Percentiles rank a stretch among this genome's conserved stretches.
These are phyloP conservation scores for Gracilaria caudata DNA, from an alignment of 23 red algal genomes.

Conservation along the genomic window DNA sequence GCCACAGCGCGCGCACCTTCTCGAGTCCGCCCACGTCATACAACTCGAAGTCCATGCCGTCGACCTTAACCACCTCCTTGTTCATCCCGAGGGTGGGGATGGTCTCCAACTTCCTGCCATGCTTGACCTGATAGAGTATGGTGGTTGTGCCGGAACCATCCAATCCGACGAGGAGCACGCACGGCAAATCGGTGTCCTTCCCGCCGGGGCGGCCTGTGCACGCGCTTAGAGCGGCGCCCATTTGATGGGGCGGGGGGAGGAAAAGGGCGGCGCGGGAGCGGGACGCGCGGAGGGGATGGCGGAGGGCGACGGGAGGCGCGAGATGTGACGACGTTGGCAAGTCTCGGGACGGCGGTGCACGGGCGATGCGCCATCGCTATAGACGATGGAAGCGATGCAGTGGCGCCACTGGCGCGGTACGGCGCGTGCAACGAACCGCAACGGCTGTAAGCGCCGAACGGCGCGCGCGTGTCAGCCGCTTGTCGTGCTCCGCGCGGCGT, in stretches of 20 bases:
- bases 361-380: neutral
- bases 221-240: conserved; percentile 59
- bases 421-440: conserved; percentile 13
- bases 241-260: neutral
- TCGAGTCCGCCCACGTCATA: conserved; percentile 94
- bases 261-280: neutral
- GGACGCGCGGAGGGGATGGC: neutral
- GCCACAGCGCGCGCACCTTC: conserved; percentile 88
- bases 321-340: neutral
- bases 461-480: conserved; percentile 10
- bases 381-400: neutral
- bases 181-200: conserved; percentile 65
- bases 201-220: conserved; percentile 63
- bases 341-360: neutral
- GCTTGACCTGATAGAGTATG: conserved; percentile 81
- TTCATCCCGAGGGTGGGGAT: conserved; percentile 94
- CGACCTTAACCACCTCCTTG: conserved; percentile 65
- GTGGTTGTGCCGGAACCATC: conserved; percentile 95
- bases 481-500: neutral
- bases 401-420: conserved; percentile 2
- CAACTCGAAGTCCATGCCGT: conserved; percentile 84
- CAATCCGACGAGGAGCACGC: conserved; percentile 86
- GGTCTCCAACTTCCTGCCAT: conserved; percentile 77
- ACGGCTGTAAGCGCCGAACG: conserved; percentile 16
- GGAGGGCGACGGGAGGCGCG: neutral